Evolutionary conservation across 768 basidiomycete genomes (phyloP).

Genomic region (Rhizopogon rudus): DNA sequence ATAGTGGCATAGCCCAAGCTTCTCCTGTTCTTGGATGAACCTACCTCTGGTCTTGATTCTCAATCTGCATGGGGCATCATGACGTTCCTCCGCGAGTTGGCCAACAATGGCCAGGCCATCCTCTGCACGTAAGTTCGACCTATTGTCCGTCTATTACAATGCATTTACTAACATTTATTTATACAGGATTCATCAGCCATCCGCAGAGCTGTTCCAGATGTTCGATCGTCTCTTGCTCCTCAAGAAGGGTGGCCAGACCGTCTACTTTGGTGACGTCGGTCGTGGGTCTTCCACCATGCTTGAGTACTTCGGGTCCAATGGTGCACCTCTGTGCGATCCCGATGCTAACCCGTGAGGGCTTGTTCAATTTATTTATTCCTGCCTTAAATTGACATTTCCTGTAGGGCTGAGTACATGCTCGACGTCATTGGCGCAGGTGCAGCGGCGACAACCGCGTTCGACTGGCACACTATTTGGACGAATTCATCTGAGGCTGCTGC

Average conservation of each 20-base stretch:
- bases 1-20: slow-evolving; percentile 24
- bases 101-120: slow-evolving; percentile 83
- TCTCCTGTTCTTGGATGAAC: slow-evolving; percentile 33
- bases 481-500: slow-evolving; percentile 56
- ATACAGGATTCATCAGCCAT: slow-evolving; percentile 70
- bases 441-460: slow-evolving; percentile 65
- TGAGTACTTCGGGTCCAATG: slow-evolving; percentile 72
- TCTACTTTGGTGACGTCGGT: slow-evolving; percentile 93
- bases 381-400: not conserved
- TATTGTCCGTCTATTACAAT: not conserved
- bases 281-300: slow-evolving; percentile 61
- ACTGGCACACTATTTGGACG: slow-evolving; percentile 86
- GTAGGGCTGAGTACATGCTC: slow-evolving; percentile 62
- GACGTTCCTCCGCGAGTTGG: slow-evolving; percentile 77
- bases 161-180: not conserved
- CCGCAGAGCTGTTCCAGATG: slow-evolving; percentile 79
- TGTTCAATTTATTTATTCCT: not conserved
- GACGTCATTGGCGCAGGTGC: slow-evolving; percentile 86
- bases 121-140: slow-evolving; percentile 52
- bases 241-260: slow-evolving; percentile 80
- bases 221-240: slow-evolving; percentile 71
- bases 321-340: slow-evolving; percentile 61
- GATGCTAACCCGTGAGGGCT: slow-evolving; percentile 68
- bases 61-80: slow-evolving; percentile 79
- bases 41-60: slow-evolving; percentile 53